Conservation (phyloP, 2,329 filamentous ascomycete genomes). For the Claviceps cyperi region DNA sequence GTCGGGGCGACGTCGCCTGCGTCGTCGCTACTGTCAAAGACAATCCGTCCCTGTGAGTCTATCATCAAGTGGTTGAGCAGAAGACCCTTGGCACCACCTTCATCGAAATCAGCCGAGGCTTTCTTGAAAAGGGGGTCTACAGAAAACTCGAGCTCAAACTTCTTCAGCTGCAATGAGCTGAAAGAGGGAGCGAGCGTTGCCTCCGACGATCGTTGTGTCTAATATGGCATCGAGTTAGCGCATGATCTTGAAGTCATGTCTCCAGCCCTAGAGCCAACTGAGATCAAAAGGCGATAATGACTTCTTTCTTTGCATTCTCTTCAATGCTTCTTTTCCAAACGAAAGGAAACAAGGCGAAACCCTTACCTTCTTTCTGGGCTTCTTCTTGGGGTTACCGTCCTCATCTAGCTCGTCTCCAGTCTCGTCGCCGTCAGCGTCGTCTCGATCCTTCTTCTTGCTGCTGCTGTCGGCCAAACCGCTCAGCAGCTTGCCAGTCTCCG, state of each 20-base stretch:
- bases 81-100: conserved; percentile 90
- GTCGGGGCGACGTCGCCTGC: conserved; percentile 33
- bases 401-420: conserved; percentile 49
- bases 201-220: conserved; percentile 68
- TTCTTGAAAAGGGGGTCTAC: conserved; percentile 99
- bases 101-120: conserved; percentile 93
- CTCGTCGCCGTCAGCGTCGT: conserved; percentile 53
- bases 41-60: conserved; percentile 78
- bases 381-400: conserved; percentile 45
- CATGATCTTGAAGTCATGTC: background rate
- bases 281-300: background rate
- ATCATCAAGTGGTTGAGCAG: conserved; percentile 95
- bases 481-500: conserved; percentile 86
- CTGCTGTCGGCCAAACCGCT: conserved; percentile 85
- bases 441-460: conserved; percentile 53
- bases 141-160: conserved; percentile 91
- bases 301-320: conserved; percentile 48
- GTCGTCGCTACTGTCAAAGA: conserved; percentile 97
- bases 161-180: conserved; percentile 79
- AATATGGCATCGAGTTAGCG: background rate
- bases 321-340: too few species aligned
- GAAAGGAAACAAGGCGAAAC: too few species aligned
- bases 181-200: conserved; percentile 87
- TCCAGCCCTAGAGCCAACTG: background rate
- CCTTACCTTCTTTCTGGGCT: conserved; percentile 59